These are phyloP conservation scores for Plasmodium inui DNA, from an alignment of 169 alveolate genomes.

Conservation along the genomic window DNA sequence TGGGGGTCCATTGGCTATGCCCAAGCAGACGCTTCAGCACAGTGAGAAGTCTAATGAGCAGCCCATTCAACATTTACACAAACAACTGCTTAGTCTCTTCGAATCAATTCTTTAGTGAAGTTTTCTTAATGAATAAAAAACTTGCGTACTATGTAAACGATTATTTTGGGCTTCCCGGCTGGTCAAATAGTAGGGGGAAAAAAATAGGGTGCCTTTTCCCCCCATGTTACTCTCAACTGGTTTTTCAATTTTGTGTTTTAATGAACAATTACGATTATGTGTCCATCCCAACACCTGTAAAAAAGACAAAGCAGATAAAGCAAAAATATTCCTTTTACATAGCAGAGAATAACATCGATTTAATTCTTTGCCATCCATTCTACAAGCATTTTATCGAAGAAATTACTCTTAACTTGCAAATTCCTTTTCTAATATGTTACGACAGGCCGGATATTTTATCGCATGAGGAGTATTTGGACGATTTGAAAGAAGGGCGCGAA, in stretches of 20 bases:
- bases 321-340: slow-evolving; percentile 63
- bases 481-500: slow-evolving; percentile 45
- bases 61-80: slow-evolving; percentile 47
- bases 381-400: slow-evolving; percentile 73
- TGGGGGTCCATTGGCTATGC: background rate
- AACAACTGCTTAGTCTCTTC: slow-evolving; percentile 24
- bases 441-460: slow-evolving; percentile 72
- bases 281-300: slow-evolving; percentile 69
- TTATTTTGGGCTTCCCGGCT: slow-evolving; percentile 31
- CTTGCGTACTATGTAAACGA: slow-evolving; percentile 54
- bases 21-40: slow-evolving; percentile 40
- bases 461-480: slow-evolving; percentile 66
- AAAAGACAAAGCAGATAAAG: slow-evolving; percentile 57
- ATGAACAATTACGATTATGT: slow-evolving; percentile 63
- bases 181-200: background rate
- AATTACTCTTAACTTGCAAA: slow-evolving; percentile 55
- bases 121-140: slow-evolving; percentile 49
- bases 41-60: slow-evolving; percentile 17
- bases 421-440: slow-evolving; percentile 66
- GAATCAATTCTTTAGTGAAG: slow-evolving; percentile 19
- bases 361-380: slow-evolving; percentile 75
- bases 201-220: slow-evolving; percentile 66
- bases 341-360: slow-evolving; percentile 62
- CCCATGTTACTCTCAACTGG: slow-evolving; percentile 64
- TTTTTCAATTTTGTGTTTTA: slow-evolving; percentile 57